phyloP scores from a whole-genome alignment of 2,329 filamentous ascomycete species.

The Huntiella decipiens region DNA sequence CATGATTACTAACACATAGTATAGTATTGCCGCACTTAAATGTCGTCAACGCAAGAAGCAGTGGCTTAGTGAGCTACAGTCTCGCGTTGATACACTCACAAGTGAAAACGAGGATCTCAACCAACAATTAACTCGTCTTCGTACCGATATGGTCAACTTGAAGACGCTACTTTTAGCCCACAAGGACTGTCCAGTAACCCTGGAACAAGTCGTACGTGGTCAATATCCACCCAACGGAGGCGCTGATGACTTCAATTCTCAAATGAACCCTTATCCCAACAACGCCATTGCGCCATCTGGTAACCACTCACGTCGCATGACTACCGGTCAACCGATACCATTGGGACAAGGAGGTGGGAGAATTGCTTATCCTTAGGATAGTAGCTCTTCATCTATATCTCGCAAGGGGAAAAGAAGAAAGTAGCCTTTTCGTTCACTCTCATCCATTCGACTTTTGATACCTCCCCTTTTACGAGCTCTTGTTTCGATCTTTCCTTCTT shows the following conservation, averaged over 20 bases:
- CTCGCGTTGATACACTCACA: constrained; percentile 84
- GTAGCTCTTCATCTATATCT: no score
- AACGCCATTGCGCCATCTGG: neutral
- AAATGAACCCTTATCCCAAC: constrained; percentile 34
- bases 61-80: constrained; percentile 87
- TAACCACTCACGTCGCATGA: constrained; percentile 7
- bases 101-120: constrained; percentile 79
- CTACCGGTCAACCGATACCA: constrained; percentile 7
- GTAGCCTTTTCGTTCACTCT: neutral
- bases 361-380: no score
- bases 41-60: constrained; percentile 98
- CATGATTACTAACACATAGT: neutral
- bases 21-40: constrained; percentile 83
- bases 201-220: constrained; percentile 40
- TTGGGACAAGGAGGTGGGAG: constrained; percentile 2
- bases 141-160: constrained; percentile 85
- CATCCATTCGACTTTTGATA: neutral
- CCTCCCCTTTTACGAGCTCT: neutral
- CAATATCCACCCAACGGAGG: constrained; percentile 35
- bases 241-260: constrained; percentile 29
- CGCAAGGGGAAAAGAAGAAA: no score
- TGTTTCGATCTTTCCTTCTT: constrained; percentile 1
- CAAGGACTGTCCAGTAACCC: constrained; percentile 87
- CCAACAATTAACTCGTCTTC: constrained; percentile 61
- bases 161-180: constrained; percentile 86